A percentile compares a stretch with the other conserved stretches of the same genome.
Evolutionary conservation across 1,284 basidiomycete genomes (phyloP).

Genomic region (Earliella scabrosa): DNA sequence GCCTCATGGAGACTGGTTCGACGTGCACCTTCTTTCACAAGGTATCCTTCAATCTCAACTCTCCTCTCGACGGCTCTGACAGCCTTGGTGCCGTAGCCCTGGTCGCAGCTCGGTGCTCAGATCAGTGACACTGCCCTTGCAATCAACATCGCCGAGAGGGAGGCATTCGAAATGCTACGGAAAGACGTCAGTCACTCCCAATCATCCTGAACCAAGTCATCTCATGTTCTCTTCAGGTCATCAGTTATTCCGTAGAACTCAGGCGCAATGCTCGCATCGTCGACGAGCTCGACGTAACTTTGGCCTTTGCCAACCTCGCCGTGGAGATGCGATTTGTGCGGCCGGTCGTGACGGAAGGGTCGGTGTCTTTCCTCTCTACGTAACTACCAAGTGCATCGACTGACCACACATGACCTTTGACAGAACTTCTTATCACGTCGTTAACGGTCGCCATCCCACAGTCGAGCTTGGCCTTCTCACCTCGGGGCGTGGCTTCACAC

Average conservation of each 20-base stretch:
- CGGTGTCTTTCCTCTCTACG: constrained; percentile 31
- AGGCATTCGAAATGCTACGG: constrained; percentile 72
- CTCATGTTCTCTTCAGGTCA: constrained; percentile 58
- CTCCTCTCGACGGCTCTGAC: constrained; percentile 3
- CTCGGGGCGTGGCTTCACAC: constrained; percentile 77
- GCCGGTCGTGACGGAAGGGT: constrained; percentile 78
- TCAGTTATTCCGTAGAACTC: constrained; percentile 55
- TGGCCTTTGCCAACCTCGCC: constrained; percentile 86
- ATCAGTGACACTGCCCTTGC: constrained; percentile 63
- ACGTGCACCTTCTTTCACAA: constrained; percentile 75
- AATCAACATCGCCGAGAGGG: constrained; percentile 65
- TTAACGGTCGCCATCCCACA: constrained; percentile 88
- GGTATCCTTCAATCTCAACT: constrained; percentile 40
- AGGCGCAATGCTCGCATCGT: constrained; percentile 80
- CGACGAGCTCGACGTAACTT: constrained; percentile 88
- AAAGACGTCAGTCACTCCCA: constrained; percentile 52
- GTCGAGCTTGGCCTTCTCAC: constrained; percentile 89
- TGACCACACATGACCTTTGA: constrained; percentile 1
- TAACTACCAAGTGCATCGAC: not conserved
- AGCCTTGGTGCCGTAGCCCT: constrained; percentile 53
- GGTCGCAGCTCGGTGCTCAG: constrained; percentile 73
- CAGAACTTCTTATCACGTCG: constrained; percentile 71
- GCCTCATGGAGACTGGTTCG: constrained; percentile 62
- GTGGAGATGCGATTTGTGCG: constrained; percentile 78
- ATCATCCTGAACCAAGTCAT: not conserved